phyloP scores from a whole-genome alignment of 805 yeast species.

The Ogataea angusta region DNA sequence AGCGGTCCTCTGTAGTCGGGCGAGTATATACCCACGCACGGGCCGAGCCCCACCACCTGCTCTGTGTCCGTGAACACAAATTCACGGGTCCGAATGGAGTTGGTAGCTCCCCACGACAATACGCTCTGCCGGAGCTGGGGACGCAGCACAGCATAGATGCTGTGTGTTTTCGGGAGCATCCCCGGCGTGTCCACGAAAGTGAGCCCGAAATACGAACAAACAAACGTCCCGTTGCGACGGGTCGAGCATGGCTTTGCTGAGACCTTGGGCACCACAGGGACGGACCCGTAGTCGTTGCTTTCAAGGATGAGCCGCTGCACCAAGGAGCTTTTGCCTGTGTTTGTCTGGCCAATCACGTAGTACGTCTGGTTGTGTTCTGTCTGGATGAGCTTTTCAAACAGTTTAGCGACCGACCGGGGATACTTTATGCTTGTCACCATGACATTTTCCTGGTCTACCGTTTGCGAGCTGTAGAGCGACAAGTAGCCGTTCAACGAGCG shows the following conservation, averaged over 20 bases:
- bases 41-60: background rate
- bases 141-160: slow-evolving; percentile 20
- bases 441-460: slow-evolving; percentile 1
- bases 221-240: slow-evolving; percentile 10
- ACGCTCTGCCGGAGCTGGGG: background rate
- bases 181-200: slow-evolving; percentile 32
- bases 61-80: background rate
- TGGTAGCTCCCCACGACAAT: background rate
- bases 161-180: slow-evolving; percentile 17
- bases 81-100: background rate
- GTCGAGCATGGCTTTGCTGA: slow-evolving; percentile 22
- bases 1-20: background rate
- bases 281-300: slow-evolving; percentile 4
- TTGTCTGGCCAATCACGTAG: slow-evolving; percentile 30
- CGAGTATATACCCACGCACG: background rate
- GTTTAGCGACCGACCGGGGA: background rate
- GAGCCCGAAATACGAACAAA: slow-evolving; percentile 14
- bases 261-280: slow-evolving; percentile 8
- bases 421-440: slow-evolving; percentile 4
- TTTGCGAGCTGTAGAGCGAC: background rate
- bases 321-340: slow-evolving; percentile 29
- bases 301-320: slow-evolving; percentile 10
- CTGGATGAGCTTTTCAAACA: slow-evolving; percentile 5
- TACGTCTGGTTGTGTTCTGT: slow-evolving; percentile 1
- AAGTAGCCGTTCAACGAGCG: slow-evolving; percentile 8